A percentile compares a stretch with the other conserved stretches of the same genome.
phyloP scores from a whole-genome alignment of 495 filamentous ascomycete species.

The Clavariopsis aquatica region DNA sequence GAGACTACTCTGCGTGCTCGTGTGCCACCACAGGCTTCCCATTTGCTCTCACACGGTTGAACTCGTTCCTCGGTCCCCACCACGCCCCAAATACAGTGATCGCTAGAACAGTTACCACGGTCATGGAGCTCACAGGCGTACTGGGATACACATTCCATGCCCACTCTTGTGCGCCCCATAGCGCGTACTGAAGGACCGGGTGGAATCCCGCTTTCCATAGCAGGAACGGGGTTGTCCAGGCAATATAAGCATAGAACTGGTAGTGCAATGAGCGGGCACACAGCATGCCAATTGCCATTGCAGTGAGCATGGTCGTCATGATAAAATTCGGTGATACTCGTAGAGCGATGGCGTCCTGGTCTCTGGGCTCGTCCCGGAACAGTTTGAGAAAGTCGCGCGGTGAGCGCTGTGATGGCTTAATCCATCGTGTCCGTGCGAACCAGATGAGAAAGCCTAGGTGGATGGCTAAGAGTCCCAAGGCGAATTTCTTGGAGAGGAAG shows the following conservation, averaged over 20 bases:
- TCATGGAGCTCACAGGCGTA: conserved; percentile 72
- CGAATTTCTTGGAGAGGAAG: conserved; percentile 77
- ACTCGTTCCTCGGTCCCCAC: conserved; percentile 58
- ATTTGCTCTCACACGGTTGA: conserved; percentile 25
- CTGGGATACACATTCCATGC: conserved; percentile 98
- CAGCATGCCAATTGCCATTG: conserved; percentile 81
- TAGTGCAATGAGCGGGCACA: conserved; percentile 93
- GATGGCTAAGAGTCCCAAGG: conserved; percentile 63
- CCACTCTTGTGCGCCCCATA: conserved; percentile 91
- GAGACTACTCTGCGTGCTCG: conserved; percentile 39
- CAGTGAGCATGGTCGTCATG: conserved; percentile 74
- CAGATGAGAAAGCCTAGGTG: conserved; percentile 66
- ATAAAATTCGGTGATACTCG: conserved; percentile 72
- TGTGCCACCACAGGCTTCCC: conserved; percentile 8
- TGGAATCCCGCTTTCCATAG: conserved; percentile 80
- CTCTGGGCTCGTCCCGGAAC: conserved; percentile 55
- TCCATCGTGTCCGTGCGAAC: conserved; percentile 62
- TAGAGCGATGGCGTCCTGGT: conserved; percentile 56
- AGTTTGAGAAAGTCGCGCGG: conserved; percentile 54
- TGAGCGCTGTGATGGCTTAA: conserved; percentile 51
- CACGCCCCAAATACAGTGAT: conserved; percentile 64
- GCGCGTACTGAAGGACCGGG: conserved; percentile 65
- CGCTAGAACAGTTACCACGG: conserved; percentile 72
- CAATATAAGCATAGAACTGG: conserved; percentile 93
- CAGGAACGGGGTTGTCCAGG: conserved; percentile 88